phyloP scores from a whole-genome alignment of 2,329 filamentous ascomycete genomes.

The Rugonectria rugulosa region DNA sequence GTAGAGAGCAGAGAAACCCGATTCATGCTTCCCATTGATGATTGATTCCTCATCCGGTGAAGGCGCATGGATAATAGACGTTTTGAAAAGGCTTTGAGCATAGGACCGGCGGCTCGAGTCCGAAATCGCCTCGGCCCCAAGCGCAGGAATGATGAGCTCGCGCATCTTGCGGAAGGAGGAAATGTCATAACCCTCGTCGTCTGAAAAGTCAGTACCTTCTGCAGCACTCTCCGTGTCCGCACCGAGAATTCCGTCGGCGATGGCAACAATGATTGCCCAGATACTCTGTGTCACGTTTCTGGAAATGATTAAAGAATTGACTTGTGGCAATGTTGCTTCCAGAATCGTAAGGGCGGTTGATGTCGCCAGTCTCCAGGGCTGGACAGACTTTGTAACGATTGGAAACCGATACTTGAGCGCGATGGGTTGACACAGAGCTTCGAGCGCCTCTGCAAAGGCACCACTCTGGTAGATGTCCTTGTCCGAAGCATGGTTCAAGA shows the following conservation, averaged over 20 bases:
- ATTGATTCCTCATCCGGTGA: constrained; percentile 61
- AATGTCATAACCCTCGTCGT: constrained; percentile 86
- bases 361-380: constrained; percentile 84
- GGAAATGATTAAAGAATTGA: constrained; percentile 59
- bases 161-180: constrained; percentile 73
- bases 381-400: constrained; percentile 72
- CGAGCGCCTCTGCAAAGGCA: constrained; percentile 70
- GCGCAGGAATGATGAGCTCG: constrained; percentile 74
- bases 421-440: constrained; percentile 74
- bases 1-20: constrained; percentile 67
- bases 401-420: constrained; percentile 81
- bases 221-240: constrained; percentile 64
- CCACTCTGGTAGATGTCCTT: constrained; percentile 74
- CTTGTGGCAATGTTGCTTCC: constrained; percentile 67
- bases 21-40: constrained; percentile 55
- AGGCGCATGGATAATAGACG: constrained; percentile 79
- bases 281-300: constrained; percentile 60
- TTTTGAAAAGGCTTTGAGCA: constrained; percentile 78
- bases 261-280: constrained; percentile 74
- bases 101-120: constrained; percentile 74
- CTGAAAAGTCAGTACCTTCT: constrained; percentile 57
- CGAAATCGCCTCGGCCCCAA: constrained; percentile 72
- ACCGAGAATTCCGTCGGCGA: constrained; percentile 73
- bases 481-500: constrained; percentile 66
- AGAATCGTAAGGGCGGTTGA: constrained; percentile 74